phyloP scores from a whole-genome alignment of 345 rosid genomes.

The Corchorus capsularis region DNA sequence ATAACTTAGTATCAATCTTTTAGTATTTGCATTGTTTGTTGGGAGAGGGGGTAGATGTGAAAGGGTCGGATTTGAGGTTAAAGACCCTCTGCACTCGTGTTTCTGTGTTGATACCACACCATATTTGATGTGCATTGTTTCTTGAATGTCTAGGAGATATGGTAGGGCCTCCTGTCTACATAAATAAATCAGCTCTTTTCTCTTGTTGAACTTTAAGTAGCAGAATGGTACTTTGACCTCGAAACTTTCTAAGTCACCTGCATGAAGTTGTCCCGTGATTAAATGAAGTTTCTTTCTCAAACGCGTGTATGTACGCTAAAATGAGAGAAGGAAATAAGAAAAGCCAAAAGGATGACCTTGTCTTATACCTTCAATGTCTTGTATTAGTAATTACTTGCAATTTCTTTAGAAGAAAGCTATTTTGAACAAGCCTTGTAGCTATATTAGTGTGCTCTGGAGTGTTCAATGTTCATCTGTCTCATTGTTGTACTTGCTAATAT shows the following conservation, averaged over 20 bases:
- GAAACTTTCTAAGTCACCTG: conserved; percentile 10
- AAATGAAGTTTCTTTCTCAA: background rate
- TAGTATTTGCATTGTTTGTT: background rate
- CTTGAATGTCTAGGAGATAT: background rate
- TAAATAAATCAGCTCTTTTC: background rate
- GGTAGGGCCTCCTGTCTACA: background rate
- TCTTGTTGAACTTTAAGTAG: conserved; percentile 2
- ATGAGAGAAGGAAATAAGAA: background rate
- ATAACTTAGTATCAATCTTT: background rate
- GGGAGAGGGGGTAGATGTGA: background rate
- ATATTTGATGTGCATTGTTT: background rate
- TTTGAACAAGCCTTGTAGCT: background rate
- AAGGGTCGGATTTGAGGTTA: background rate
- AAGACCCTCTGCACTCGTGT: background rate
- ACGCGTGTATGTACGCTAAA: background rate
- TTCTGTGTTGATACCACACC: background rate
- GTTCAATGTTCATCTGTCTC: background rate
- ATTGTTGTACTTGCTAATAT: background rate
- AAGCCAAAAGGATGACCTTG: background rate
- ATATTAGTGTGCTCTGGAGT: background rate
- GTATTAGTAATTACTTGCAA: background rate
- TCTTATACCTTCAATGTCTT: background rate
- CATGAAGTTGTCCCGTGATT: background rate
- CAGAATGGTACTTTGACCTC: background rate
- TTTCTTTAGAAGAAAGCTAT: background rate